Evolutionary conservation across 768 basidiomycete species (phyloP).

Genomic region (Russula virescens): DNA sequence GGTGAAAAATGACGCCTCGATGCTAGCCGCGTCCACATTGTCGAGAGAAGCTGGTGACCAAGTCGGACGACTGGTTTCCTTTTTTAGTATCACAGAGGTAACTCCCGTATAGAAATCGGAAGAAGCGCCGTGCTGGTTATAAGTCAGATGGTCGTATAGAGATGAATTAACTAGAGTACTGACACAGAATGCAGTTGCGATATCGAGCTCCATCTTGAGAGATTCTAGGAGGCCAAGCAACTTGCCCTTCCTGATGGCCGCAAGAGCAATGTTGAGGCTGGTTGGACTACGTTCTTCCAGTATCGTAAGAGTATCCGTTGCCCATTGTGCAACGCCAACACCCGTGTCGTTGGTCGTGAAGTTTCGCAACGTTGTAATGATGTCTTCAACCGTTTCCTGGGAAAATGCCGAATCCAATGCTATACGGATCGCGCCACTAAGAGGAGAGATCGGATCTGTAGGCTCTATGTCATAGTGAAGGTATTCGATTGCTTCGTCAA

Average conservation of each 20-base stretch:
- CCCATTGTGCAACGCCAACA: constrained; percentile 62
- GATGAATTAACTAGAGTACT: constrained; percentile 32
- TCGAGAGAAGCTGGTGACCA: constrained; percentile 67
- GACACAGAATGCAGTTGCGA: constrained; percentile 88
- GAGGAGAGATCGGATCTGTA: constrained; percentile 45
- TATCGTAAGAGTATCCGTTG: constrained; percentile 54
- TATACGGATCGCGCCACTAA: constrained; percentile 57
- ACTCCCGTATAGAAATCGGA: constrained; percentile 84
- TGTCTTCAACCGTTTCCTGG: constrained; percentile 62
- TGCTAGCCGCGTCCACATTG: constrained; percentile 50
- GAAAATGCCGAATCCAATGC: constrained; percentile 81
- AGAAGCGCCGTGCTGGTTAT: constrained; percentile 59
- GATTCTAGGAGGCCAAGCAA: constrained; percentile 55
- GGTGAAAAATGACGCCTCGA: constrained; percentile 65
- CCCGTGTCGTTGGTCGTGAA: constrained; percentile 37
- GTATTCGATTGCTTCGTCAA: constrained; percentile 68
- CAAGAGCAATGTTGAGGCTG: constrained; percentile 83
- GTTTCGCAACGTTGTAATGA: constrained; percentile 50
- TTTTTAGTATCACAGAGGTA: constrained; percentile 55
- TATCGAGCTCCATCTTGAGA: constrained; percentile 79
- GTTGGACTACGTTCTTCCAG: constrained; percentile 80
- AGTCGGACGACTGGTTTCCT: constrained; percentile 46
- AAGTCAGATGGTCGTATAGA: background rate
- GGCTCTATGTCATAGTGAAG: constrained; percentile 51
- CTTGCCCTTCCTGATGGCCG: constrained; percentile 69